A percentile compares a stretch with the other conserved stretches of the same genome.
These are phyloP conservation scores for Gossypium longicalyx DNA, from an alignment of 345 rosid genomes.

Conservation along the genomic window DNA sequence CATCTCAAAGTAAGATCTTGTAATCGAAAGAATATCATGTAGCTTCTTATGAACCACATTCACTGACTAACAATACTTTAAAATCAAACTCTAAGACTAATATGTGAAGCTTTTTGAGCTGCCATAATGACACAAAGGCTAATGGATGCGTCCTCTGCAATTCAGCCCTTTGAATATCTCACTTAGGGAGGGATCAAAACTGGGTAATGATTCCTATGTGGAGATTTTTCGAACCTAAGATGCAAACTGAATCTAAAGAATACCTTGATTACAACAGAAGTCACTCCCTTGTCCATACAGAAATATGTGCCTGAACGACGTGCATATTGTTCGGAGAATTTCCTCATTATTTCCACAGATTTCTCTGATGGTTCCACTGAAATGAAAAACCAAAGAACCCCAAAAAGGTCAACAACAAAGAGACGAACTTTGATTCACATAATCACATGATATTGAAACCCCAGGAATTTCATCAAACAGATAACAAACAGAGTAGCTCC, in stretches of 20 bases:
- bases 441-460: constrained; percentile 2
- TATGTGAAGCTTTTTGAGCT: background rate
- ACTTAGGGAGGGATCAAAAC: background rate
- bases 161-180: background rate
- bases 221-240: background rate
- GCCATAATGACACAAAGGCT: background rate
- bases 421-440: background rate
- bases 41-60: background rate
- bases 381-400: background rate
- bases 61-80: background rate
- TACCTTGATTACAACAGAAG: constrained; percentile 95
- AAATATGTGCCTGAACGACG: constrained; percentile 90
- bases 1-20: background rate
- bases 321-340: constrained; percentile 96
- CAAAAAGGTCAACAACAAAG: background rate
- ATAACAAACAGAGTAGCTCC: background rate
- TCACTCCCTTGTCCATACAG: constrained; percentile 88
- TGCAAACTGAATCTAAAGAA: background rate
- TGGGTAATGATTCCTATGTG: background rate
- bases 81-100: background rate
- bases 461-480: background rate
- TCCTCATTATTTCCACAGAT: constrained; percentile 90
- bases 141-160: background rate
- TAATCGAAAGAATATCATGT: background rate
- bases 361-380: constrained; percentile 86